A percentile compares a stretch with the other conserved stretches of the same genome.
phyloP scores from a whole-genome alignment of 306 rosid genomes.

The Malus sylvestris region DNA sequence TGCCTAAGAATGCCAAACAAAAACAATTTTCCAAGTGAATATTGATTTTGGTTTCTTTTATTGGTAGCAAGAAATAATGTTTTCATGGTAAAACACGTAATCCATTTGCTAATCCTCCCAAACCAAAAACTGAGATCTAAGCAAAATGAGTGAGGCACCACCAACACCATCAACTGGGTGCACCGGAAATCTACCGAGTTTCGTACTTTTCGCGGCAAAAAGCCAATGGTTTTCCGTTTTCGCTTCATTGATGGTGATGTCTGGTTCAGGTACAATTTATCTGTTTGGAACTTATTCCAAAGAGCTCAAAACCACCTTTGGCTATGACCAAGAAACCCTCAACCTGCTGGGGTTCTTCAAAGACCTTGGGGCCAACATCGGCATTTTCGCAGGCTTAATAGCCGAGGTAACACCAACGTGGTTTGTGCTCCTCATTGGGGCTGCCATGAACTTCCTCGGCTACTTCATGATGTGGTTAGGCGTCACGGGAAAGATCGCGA shows the following conservation, averaged over 20 bases:
- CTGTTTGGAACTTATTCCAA: conserved; percentile 12
- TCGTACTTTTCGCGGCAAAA: not conserved
- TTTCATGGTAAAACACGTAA: not conserved
- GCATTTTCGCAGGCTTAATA: not conserved
- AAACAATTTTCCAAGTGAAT: not conserved
- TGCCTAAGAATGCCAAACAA: not conserved
- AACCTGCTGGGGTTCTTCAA: conserved; percentile 7
- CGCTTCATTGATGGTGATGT: conserved; percentile 1
- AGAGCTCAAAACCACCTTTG: conserved; percentile 5
- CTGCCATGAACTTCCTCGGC: conserved; percentile 14
- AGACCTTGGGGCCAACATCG: conserved; percentile 8
- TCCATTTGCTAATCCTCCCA: not conserved
- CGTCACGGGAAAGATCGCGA: not conserved
- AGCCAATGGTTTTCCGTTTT: conserved; percentile 13
- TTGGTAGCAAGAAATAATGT: not conserved
- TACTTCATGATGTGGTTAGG: conserved; percentile 15
- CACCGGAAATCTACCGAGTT: not conserved
- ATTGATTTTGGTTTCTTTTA: not conserved
- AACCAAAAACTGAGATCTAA: not conserved
- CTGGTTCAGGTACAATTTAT: not conserved
- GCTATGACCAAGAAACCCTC: conserved; percentile 15
- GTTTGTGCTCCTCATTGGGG: conserved; percentile 9
- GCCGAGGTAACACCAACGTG: conserved; percentile 4
- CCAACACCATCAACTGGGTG: not conserved
- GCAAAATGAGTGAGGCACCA: not conserved